Evolutionary conservation across 768 basidiomycete species (phyloP).

Genomic region (Rhizopogon roseolus): DNA sequence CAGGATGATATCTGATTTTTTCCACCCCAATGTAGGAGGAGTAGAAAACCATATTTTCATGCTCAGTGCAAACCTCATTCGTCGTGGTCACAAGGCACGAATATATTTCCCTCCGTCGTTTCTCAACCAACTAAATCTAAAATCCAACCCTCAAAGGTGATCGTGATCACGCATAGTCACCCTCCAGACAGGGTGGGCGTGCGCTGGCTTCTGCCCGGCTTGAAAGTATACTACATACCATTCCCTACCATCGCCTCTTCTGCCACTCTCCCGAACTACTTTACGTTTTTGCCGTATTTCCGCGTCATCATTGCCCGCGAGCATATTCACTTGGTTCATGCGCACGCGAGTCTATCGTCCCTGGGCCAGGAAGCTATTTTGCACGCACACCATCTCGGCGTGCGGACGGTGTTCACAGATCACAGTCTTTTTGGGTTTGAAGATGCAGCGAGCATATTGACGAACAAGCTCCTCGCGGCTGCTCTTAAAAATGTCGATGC

Average conservation of each 20-base stretch:
- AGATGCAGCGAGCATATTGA: constrained; percentile 94
- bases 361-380: constrained; percentile 91
- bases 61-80: constrained; percentile 78
- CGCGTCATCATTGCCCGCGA: constrained; percentile 87
- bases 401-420: constrained; percentile 94
- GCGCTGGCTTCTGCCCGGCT: constrained; percentile 78
- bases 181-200: constrained; percentile 81
- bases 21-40: constrained; percentile 89
- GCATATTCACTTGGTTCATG: constrained; percentile 82
- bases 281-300: constrained; percentile 88
- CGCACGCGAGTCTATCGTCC: constrained; percentile 86
- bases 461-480: constrained; percentile 90
- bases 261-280: constrained; percentile 92
- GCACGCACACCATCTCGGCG: constrained; percentile 80
- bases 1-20: constrained; percentile 95
- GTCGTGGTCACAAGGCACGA: constrained; percentile 77
- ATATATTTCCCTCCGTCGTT: neutral
- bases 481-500: constrained; percentile 89
- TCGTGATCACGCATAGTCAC: constrained; percentile 92
- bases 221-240: constrained; percentile 96
- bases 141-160: constrained; percentile 50
- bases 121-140: neutral
- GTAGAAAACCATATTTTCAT: constrained; percentile 97
- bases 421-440: constrained; percentile 96
- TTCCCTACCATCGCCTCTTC: constrained; percentile 85